phyloP scores from a whole-genome alignment of 2,329 filamentous ascomycete species.

The Didymella exigua region DNA sequence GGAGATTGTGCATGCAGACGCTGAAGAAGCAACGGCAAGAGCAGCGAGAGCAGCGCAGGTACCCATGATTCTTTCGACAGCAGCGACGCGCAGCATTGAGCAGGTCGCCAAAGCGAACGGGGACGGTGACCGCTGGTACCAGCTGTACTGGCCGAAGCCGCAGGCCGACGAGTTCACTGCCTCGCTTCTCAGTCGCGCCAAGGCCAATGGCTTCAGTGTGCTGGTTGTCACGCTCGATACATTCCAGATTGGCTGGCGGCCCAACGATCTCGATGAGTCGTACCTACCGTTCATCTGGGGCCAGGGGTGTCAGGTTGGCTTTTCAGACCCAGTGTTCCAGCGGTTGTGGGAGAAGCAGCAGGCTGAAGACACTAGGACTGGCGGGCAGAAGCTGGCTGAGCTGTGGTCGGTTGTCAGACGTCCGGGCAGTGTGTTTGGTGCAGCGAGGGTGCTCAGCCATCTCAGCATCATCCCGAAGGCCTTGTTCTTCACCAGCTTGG shows the following conservation, averaged over 20 bases:
- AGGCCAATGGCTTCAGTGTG: slow-evolving; percentile 65
- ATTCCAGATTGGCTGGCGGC: slow-evolving; percentile 71
- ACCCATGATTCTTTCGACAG: slow-evolving; percentile 71
- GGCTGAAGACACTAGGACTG: slow-evolving; percentile 39
- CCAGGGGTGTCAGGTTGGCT: slow-evolving; percentile 43
- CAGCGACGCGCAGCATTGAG: slow-evolving; percentile 67
- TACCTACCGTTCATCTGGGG: slow-evolving; percentile 64
- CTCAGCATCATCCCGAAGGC: slow-evolving; percentile 44
- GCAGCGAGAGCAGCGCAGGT: slow-evolving; percentile 66
- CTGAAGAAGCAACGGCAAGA: slow-evolving; percentile 67
- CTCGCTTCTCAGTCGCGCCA: slow-evolving; percentile 67
- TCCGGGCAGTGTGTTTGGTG: slow-evolving; percentile 42
- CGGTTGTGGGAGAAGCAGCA: slow-evolving; percentile 40
- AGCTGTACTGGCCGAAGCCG: slow-evolving; percentile 76
- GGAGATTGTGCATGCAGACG: slow-evolving; percentile 68
- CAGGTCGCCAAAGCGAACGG: slow-evolving; percentile 66
- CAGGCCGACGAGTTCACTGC: slow-evolving; percentile 67
- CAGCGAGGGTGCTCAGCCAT: slow-evolving; percentile 43
- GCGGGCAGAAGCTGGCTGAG: slow-evolving; percentile 42
- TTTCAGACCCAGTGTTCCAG: slow-evolving; percentile 48
- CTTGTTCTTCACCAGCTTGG: slow-evolving; percentile 42
- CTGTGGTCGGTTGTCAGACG: slow-evolving; percentile 47
- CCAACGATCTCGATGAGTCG: slow-evolving; percentile 67
- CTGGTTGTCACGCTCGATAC: slow-evolving; percentile 77
- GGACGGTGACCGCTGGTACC: slow-evolving; percentile 69